These are phyloP conservation scores for Fusarium sp. DNA, from an alignment of 2,329 filamentous ascomycete species.

Conservation along the genomic window DNA sequence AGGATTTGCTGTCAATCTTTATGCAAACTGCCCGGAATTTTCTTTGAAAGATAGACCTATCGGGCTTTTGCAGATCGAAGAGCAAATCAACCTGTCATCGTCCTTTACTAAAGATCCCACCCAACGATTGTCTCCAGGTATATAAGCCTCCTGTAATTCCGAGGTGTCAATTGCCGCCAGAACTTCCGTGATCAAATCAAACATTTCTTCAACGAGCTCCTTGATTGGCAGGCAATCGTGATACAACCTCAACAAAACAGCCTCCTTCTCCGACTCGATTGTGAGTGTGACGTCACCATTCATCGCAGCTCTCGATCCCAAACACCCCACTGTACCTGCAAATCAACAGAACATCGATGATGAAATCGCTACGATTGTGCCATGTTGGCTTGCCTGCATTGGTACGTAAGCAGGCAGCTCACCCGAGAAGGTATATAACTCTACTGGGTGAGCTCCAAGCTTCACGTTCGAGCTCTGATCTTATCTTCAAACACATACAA, in stretches of 20 bases:
- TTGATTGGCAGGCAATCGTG: conserved; percentile 21
- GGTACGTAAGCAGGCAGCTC: conserved; percentile 26
- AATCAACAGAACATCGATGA: conserved; percentile 42
- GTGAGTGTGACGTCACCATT: conserved; percentile 38
- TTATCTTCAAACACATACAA: conserved; percentile 26
- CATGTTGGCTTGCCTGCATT: conserved; percentile 32
- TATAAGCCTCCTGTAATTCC: neutral
- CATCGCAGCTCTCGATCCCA: conserved; percentile 23
- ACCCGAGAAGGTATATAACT: conserved; percentile 35
- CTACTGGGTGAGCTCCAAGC: conserved; percentile 8
- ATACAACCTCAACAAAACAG: conserved; percentile 17
- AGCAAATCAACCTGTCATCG: conserved; percentile 1
- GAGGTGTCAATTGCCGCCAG: neutral
- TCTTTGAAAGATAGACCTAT: neutral
- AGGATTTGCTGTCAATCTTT: neutral
- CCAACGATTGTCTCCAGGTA: neutral
- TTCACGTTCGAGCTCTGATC: conserved; percentile 7
- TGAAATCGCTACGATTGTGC: conserved; percentile 45
- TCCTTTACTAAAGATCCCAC: neutral
- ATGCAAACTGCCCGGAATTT: neutral
- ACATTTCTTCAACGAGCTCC: neutral
- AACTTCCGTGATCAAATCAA: neutral
- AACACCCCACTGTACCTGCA: conserved; percentile 22
- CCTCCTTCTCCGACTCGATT: conserved; percentile 11
- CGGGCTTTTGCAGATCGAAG: neutral